A percentile compares a stretch with the other conserved stretches of the same genome.
Conservation (phyloP, 768 basidiomycete species). For the Cystobasidium tubakii region DNA sequence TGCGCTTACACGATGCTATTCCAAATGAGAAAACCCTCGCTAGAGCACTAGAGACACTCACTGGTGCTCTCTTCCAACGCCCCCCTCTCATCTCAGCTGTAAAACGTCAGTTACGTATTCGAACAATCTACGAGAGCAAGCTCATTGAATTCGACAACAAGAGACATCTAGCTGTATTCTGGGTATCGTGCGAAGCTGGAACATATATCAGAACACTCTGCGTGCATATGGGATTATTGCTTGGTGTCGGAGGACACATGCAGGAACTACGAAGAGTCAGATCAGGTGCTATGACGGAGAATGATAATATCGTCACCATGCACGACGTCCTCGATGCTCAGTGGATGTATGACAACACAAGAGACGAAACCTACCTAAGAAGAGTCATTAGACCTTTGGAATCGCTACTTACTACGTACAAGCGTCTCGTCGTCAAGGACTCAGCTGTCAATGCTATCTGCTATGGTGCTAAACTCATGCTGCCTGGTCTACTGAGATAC, state of each 20-base stretch:
- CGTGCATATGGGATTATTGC: conserved; percentile 85
- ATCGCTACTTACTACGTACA: conserved; percentile 88
- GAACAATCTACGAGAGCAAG: conserved; percentile 94
- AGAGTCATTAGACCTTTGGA: conserved; percentile 91
- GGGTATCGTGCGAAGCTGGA: conserved; percentile 97
- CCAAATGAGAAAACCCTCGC: conserved; percentile 77
- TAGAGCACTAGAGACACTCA: conserved; percentile 89
- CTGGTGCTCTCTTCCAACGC: conserved; percentile 96
- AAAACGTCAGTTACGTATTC: conserved; percentile 92
- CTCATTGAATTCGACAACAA: conserved; percentile 96
- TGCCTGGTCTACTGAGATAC: conserved; percentile 93
- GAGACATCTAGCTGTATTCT: conserved; percentile 91
- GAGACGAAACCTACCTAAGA: conserved; percentile 94
- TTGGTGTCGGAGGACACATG: conserved; percentile 99
- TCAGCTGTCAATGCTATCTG: conserved; percentile 98
- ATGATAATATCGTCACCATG: conserved; percentile 98
- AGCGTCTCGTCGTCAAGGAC: conserved; percentile 98
- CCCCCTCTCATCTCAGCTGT: conserved; percentile 98
- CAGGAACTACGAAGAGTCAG: conserved; percentile 92
- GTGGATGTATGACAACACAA: conserved; percentile 94
- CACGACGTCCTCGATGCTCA: conserved; percentile 99
- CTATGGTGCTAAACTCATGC: conserved; percentile 99
- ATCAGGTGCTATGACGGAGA: conserved; percentile 93
- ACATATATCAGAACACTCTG: conserved; percentile 78
- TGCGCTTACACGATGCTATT: conserved; percentile 79